A percentile compares a stretch with the other conserved stretches of the same genome.
These are phyloP conservation scores for Nakazawaea holstii DNA, from an alignment of 805 yeast species.

Conservation along the genomic window DNA sequence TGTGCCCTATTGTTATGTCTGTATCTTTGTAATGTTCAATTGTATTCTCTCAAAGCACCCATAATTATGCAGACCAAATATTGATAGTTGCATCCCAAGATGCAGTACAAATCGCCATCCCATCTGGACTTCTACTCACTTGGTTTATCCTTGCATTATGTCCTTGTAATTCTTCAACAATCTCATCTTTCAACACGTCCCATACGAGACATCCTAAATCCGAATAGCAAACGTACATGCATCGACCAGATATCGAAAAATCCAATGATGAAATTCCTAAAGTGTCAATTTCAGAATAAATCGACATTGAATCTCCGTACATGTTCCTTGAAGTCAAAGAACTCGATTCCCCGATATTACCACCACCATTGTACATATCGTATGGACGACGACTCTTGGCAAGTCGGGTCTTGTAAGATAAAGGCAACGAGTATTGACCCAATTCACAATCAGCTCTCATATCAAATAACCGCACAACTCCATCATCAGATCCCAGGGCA, in stretches of 20 bases:
- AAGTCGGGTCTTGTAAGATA: conserved; percentile 11
- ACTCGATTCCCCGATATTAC: not conserved
- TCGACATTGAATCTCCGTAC: conserved; percentile 1
- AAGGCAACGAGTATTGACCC: conserved; percentile 35
- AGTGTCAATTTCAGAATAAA: conserved; percentile 32
- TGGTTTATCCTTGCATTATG: conserved; percentile 59
- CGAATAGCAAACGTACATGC: conserved; percentile 69
- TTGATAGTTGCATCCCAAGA: conserved; percentile 76
- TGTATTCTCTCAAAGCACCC: too few relatives aligned
- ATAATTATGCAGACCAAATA: conserved; percentile 43
- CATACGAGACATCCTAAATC: conserved; percentile 72
- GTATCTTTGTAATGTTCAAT: not conserved
- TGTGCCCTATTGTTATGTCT: too few relatives aligned
- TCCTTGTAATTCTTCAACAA: conserved; percentile 54
- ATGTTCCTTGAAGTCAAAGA: not conserved
- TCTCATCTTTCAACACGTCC: conserved; percentile 65
- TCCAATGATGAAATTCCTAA: conserved; percentile 73
- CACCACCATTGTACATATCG: not conserved
- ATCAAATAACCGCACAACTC: conserved; percentile 64
- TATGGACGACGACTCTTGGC: conserved; percentile 11
- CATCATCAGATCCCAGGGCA: conserved; percentile 77
- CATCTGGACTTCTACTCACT: conserved; percentile 67
- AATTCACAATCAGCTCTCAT: conserved; percentile 71
- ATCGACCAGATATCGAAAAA: conserved; percentile 68
- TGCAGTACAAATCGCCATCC: conserved; percentile 69